phyloP scores from a whole-genome alignment of 73 alveolate species.

The Durusdinium trenchii region DNA sequence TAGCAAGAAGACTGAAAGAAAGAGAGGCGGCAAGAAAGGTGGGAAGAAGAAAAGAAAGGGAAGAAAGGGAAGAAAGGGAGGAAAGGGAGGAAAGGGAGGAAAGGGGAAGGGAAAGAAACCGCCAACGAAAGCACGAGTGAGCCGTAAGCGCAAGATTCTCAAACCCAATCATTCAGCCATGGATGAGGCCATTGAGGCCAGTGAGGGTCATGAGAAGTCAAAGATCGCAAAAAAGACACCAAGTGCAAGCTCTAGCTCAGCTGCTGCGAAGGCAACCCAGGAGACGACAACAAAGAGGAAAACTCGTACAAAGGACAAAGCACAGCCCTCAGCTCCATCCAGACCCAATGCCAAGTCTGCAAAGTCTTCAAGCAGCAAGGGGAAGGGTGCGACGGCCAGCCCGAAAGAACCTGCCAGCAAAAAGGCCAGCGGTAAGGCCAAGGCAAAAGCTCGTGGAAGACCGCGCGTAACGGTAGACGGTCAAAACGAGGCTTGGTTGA shows the following conservation, averaged over 20 bases:
- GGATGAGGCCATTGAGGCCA: not conserved
- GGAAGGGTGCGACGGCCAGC: no score
- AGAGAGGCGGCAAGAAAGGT: not conserved
- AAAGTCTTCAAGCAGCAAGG: no score
- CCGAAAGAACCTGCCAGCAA: no score
- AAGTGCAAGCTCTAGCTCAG: not conserved
- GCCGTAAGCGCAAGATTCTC: not conserved
- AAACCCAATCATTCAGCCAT: not conserved
- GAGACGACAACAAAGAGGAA: not conserved
- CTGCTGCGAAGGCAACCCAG: not conserved
- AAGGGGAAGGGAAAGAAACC: not conserved
- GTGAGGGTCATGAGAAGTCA: not conserved
- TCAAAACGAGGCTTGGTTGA: no score
- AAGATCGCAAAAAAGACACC: not conserved
- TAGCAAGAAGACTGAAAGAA: not conserved
- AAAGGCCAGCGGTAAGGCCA: no score
- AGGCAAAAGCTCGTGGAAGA: no score
- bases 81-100: not conserved
- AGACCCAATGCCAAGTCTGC: not conserved
- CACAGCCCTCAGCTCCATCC: not conserved
- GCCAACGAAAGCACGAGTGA: not conserved
- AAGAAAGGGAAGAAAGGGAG: not conserved
- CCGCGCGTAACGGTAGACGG: no score
- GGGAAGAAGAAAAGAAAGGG: not conserved
- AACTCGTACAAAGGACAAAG: not conserved